Evolutionary conservation across 768 basidiomycete genomes (phyloP).

Genomic region (Lentinula sp.): DNA sequence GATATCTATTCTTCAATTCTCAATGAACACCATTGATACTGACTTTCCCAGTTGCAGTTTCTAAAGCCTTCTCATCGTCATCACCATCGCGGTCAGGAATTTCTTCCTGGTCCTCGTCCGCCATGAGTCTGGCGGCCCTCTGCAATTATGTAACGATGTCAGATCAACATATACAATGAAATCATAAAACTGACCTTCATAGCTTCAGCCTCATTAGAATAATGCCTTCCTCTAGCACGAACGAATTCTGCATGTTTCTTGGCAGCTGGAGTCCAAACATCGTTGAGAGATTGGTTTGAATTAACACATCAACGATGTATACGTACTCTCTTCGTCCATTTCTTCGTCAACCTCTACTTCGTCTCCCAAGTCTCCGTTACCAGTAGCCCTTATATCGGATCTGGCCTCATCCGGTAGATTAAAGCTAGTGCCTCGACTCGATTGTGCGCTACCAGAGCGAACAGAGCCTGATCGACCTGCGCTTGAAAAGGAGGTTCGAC

Average conservation of each 20-base stretch:
- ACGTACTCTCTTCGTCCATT: conserved; percentile 85
- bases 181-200: conserved; percentile 60
- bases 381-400: conserved; percentile 47
- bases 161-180: background rate
- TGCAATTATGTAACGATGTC: conserved; percentile 21
- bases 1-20: background rate
- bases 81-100: conserved; percentile 17
- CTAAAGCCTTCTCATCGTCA: conserved; percentile 10
- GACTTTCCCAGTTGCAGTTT: background rate
- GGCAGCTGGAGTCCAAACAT: conserved; percentile 43
- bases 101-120: conserved; percentile 52
- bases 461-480: conserved; percentile 49
- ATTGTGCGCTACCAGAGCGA: conserved; percentile 53
- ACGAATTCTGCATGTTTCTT: conserved; percentile 81
- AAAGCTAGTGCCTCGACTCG: conserved; percentile 81
- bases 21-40: background rate
- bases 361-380: conserved; percentile 48
- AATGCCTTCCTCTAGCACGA: conserved; percentile 75
- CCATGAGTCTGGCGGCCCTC: conserved; percentile 61
- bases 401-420: conserved; percentile 69
- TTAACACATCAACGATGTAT: background rate
- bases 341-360: conserved; percentile 74
- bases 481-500: conserved; percentile 71
- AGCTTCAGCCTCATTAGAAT: conserved; percentile 87
- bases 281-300: background rate